phyloP scores from a whole-genome alignment of 1,284 basidiomycete species.

The Trametes sp. region DNA sequence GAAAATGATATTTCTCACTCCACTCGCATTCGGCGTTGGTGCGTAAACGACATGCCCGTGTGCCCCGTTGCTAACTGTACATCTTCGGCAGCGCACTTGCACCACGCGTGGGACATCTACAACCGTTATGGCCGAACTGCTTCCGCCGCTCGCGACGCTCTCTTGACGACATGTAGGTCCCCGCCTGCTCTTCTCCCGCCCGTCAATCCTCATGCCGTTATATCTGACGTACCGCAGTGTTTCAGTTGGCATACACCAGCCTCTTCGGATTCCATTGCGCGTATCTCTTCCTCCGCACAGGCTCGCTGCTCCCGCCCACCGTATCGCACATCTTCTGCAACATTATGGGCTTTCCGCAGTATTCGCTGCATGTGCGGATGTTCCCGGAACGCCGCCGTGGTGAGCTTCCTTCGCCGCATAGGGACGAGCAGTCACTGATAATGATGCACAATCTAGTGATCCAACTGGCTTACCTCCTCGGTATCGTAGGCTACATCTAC shows the following conservation, averaged over 20 bases:
- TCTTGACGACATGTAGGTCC: slow-evolving; percentile 64
- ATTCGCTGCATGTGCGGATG: slow-evolving; percentile 44
- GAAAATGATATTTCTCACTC: slow-evolving; percentile 81
- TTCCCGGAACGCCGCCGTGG: slow-evolving; percentile 39
- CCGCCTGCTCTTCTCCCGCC: not conserved
- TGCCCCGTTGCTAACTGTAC: slow-evolving; percentile 11
- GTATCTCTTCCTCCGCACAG: slow-evolving; percentile 86
- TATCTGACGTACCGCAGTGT: slow-evolving; percentile 54
- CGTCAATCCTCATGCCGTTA: not conserved
- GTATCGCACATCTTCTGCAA: slow-evolving; percentile 92
- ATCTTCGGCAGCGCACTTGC: slow-evolving; percentile 76
- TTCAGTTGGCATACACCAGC: slow-evolving; percentile 91
- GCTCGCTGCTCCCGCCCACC: slow-evolving; percentile 68
- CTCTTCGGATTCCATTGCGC: slow-evolving; percentile 92
- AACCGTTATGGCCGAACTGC: slow-evolving; percentile 70
- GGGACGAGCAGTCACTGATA: slow-evolving; percentile 1
- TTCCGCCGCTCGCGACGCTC: slow-evolving; percentile 68
- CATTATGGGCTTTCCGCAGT: slow-evolving; percentile 87
- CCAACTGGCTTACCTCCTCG: slow-evolving; percentile 39
- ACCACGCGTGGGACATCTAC: slow-evolving; percentile 90
- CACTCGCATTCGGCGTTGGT: slow-evolving; percentile 91
- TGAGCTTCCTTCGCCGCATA: slow-evolving; percentile 29
- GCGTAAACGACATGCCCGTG: slow-evolving; percentile 36
- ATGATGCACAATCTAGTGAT: slow-evolving; percentile 37
- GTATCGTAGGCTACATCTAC: slow-evolving; percentile 44